phyloP scores from a whole-genome alignment of 805 yeast species.

The Ogataea ganodermae region DNA sequence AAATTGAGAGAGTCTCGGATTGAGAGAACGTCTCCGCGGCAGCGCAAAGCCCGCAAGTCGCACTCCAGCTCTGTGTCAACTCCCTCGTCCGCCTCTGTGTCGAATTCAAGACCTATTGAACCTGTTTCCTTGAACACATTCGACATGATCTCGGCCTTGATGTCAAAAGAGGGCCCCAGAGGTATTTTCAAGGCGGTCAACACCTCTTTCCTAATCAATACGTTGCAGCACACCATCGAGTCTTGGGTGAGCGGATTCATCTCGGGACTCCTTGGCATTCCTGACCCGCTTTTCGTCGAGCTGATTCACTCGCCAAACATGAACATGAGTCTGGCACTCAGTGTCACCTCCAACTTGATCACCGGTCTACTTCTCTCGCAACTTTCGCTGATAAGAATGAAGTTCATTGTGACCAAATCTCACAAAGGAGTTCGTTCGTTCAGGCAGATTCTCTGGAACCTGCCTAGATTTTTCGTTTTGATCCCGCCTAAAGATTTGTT shows the following conservation, averaged over 20 bases:
- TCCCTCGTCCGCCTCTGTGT: background rate
- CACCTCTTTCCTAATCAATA: slow-evolving; percentile 76
- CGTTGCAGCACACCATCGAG: slow-evolving; percentile 73
- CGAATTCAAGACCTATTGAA: slow-evolving; percentile 33
- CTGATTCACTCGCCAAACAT: slow-evolving; percentile 80
- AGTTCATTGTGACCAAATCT: slow-evolving; percentile 61
- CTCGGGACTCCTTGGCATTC: slow-evolving; percentile 77
- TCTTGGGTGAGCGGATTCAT: slow-evolving; percentile 91
- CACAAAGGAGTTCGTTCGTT: slow-evolving; percentile 60
- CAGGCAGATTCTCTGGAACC: slow-evolving; percentile 59
- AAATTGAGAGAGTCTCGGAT: slow-evolving; percentile 31
- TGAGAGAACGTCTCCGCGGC: slow-evolving; percentile 28
- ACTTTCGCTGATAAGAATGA: slow-evolving; percentile 75
- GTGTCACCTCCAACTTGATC: slow-evolving; percentile 68
- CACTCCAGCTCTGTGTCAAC: background rate
- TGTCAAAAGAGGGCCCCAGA: slow-evolving; percentile 69
- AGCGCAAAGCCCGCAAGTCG: background rate
- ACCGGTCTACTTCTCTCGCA: slow-evolving; percentile 79
- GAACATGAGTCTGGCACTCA: slow-evolving; percentile 61
- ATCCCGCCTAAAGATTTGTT: slow-evolving; percentile 57
- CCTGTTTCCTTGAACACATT: slow-evolving; percentile 64
- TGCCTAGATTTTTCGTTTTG: slow-evolving; percentile 46
- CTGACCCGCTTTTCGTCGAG: slow-evolving; percentile 87
- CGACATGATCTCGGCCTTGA: slow-evolving; percentile 63
- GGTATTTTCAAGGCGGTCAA: slow-evolving; percentile 75